These are phyloP conservation scores for Nitzschia palea DNA, from an alignment of 108 stramenopile genomes.

Conservation along the genomic window DNA sequence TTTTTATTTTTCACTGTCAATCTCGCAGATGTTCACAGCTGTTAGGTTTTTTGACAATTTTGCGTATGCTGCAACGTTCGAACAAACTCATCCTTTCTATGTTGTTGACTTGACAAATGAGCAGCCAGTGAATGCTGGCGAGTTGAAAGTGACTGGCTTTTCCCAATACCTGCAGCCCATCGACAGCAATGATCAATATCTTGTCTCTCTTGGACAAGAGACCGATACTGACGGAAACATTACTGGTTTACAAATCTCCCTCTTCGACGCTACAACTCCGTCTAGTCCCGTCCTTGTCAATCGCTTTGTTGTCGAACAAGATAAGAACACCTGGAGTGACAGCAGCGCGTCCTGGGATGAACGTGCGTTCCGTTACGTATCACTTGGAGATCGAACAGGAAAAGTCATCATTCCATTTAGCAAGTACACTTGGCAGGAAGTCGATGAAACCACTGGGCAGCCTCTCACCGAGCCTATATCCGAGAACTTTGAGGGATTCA, in stretches of 20 bases:
- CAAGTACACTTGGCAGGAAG: slow-evolving; percentile 13
- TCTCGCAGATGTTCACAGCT: slow-evolving; percentile 30
- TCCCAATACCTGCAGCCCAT: slow-evolving; percentile 57
- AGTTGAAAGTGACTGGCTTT: slow-evolving; percentile 55
- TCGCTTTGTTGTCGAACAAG: slow-evolving; percentile 30
- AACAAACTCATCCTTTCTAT: slow-evolving; percentile 56
- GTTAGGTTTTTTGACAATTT: slow-evolving; percentile 51
- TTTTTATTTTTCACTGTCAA: background rate
- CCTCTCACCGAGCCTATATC: background rate
- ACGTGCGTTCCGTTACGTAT: slow-evolving; percentile 48
- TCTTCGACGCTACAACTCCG: slow-evolving; percentile 45
- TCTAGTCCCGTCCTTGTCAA: slow-evolving; percentile 23
- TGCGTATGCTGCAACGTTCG: slow-evolving; percentile 59
- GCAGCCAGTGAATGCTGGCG: slow-evolving; percentile 28
- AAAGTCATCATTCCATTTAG: slow-evolving; percentile 46
- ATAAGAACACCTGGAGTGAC: slow-evolving; percentile 17
- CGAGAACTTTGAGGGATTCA: slow-evolving; percentile 51
- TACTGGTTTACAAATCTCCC: slow-evolving; percentile 41
- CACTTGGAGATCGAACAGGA: slow-evolving; percentile 16
- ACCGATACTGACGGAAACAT: slow-evolving; percentile 38
- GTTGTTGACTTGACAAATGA: slow-evolving; percentile 37
- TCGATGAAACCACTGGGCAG: background rate
- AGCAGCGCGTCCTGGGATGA: slow-evolving; percentile 46
- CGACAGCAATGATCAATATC: slow-evolving; percentile 31
- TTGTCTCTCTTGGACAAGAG: slow-evolving; percentile 54